phyloP scores from a whole-genome alignment of 2,329 filamentous ascomycete genomes.

The Penicillium sp. region DNA sequence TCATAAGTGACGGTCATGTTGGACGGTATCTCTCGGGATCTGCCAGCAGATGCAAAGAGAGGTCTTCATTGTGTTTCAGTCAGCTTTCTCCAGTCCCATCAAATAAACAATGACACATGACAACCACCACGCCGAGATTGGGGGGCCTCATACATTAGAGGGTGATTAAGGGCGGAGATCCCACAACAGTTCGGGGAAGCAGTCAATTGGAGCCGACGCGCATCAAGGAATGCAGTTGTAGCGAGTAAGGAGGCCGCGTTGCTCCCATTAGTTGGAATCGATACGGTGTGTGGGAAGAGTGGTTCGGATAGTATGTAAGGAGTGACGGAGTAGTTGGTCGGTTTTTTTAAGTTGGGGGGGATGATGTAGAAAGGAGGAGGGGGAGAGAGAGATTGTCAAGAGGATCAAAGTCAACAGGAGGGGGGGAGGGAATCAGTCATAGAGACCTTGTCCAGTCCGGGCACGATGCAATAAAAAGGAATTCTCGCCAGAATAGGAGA shows the following conservation, averaged over 20 bases:
- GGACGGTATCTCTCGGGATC: slow-evolving; percentile 38
- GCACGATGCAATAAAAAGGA: slow-evolving; percentile 35
- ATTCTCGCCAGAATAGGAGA: slow-evolving; percentile 41
- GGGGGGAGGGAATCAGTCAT: slow-evolving; percentile 26
- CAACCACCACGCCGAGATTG: slow-evolving; percentile 19
- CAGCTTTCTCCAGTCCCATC: slow-evolving; percentile 10
- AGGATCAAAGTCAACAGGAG: slow-evolving; percentile 18
- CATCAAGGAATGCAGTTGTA: slow-evolving; percentile 31
- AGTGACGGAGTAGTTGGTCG: slow-evolving; percentile 31
- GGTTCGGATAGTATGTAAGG: slow-evolving; percentile 18
- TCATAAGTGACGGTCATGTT: slow-evolving; percentile 80
- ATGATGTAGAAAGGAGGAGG: background rate
- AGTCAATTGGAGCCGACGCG: slow-evolving; percentile 33
- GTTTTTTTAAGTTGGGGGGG: background rate
- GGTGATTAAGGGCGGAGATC: slow-evolving; percentile 6
- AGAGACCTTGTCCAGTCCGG: slow-evolving; percentile 28
- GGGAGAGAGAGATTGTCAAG: background rate
- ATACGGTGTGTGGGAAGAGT: background rate
- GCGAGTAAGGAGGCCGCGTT: slow-evolving; percentile 24
- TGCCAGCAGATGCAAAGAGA: slow-evolving; percentile 47
- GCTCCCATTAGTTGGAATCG: slow-evolving; percentile 32
- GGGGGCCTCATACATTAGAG: slow-evolving; percentile 11
- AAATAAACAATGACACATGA: background rate
- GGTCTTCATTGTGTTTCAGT: slow-evolving; percentile 9
- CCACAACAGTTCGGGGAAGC: slow-evolving; percentile 21